Percentiles rank a stretch among this genome's conserved stretches.
phyloP scores from a whole-genome alignment of 371 early-diverging fungal species.

The Capillidium rhysosporum region DNA sequence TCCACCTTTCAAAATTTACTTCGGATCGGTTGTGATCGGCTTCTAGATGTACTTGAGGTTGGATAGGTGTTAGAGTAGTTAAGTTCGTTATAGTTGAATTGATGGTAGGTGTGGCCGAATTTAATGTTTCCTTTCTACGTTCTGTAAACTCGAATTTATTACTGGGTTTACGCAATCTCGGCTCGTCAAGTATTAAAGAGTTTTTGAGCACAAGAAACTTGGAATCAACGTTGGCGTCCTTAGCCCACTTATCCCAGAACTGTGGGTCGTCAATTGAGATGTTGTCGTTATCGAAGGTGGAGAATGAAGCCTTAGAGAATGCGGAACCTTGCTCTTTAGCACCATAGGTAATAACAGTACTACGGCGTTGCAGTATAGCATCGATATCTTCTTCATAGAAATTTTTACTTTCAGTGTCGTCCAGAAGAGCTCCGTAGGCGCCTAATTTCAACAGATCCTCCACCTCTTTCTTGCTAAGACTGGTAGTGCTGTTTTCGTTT shows the following conservation, averaged over 20 bases:
- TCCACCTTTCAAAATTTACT: conserved; percentile 6
- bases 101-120: conserved; percentile 7
- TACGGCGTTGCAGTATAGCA: conserved; percentile 77
- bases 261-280: conserved; percentile 85
- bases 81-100: too few species aligned
- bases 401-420: conserved; percentile 41
- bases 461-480: conserved; percentile 36
- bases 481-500: background rate
- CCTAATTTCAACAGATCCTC: conserved; percentile 26
- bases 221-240: conserved; percentile 45
- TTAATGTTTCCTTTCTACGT: conserved; percentile 12
- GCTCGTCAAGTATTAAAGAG: conserved; percentile 32
- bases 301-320: conserved; percentile 90
- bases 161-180: conserved; percentile 8
- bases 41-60: background rate
- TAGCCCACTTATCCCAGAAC: conserved; percentile 95
- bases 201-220: conserved; percentile 13
- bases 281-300: conserved; percentile 87
- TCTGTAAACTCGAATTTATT: conserved; percentile 21
- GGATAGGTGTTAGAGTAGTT: too few species aligned
- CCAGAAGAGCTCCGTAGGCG: conserved; percentile 65
- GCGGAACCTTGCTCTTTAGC: conserved; percentile 54
- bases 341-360: conserved; percentile 70
- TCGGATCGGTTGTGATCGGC: conserved; percentile 7
- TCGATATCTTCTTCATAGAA: conserved; percentile 6